Conservation (phyloP, 495 filamentous ascomycete genomes). For the Hypoxylon rickii region DNA sequence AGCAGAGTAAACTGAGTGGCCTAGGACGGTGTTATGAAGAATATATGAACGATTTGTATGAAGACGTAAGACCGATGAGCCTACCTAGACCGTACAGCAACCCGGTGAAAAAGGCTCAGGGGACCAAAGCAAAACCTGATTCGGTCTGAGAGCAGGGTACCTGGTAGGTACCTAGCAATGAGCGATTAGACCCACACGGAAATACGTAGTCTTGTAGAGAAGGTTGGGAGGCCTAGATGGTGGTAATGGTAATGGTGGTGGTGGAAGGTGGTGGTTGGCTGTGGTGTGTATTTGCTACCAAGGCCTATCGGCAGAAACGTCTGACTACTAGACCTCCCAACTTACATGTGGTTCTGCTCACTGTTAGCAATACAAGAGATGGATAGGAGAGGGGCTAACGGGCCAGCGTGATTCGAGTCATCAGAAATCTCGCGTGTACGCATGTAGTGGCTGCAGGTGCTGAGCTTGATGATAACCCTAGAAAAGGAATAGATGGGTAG, state of each 20-base stretch:
- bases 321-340: slow-evolving; percentile 7
- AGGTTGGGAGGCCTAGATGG: slow-evolving; percentile 13
- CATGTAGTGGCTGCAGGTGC: slow-evolving; percentile 6
- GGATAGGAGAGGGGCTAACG: background rate
- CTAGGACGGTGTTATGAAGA: slow-evolving; percentile 27
- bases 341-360: background rate
- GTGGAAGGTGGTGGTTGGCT: slow-evolving; percentile 20
- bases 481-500: background rate
- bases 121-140: slow-evolving; percentile 36
- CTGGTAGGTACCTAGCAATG: slow-evolving; percentile 1
- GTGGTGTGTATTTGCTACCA: slow-evolving; percentile 14
- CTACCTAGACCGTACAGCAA: slow-evolving; percentile 29
- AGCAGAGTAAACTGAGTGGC: slow-evolving; percentile 14
- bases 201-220: slow-evolving; percentile 28
- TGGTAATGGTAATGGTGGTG: slow-evolving; percentile 10
- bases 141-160: slow-evolving; percentile 29
- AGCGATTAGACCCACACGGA: slow-evolving; percentile 31
- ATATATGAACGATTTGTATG: slow-evolving; percentile 27
- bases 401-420: background rate
- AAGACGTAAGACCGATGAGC: slow-evolving; percentile 28
- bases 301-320: slow-evolving; percentile 10
- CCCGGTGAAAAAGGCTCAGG: slow-evolving; percentile 36
- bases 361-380: slow-evolving; percentile 6
- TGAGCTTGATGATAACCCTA: slow-evolving; percentile 12
- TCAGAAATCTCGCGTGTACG: background rate